Base-by-base conservation (phyloP, 176 grass and related monocot species). In the Oryza longistaminata region DNA sequence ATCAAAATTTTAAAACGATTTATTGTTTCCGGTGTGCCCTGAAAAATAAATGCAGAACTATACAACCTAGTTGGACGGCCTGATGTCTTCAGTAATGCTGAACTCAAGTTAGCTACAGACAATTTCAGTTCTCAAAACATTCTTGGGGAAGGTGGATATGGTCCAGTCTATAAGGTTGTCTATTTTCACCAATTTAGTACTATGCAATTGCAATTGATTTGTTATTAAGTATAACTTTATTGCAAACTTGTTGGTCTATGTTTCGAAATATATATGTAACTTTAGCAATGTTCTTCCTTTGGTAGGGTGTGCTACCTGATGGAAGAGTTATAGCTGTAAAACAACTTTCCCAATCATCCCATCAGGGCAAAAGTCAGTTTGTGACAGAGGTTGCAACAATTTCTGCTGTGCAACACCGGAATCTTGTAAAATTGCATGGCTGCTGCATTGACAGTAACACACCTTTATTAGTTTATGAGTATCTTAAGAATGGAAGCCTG, bases 381-480 rank as follows among this genome's bases (percentile, higher is more conserved):
- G 46, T 93, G 46, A 25, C 91, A 69, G 91, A 93, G 58, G 77
- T 93, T 52, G 85, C 85, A 75, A 79, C 71, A 0, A 71, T 86
- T 26, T 86, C 84, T 6, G 19, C 67, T 4, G 78, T 94, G 45
- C 82, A 93, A 82, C 83, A 67, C 77, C 44, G 75, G 19, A 82
- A 93, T 74, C 81, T 53, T 76, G 89, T 88, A 77, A 81, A 88
- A 74, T 48, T 90, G 62, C 71, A 82, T 52, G 91, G 88, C 24
- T 93, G 88, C 46, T 93, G 91, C 46, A 85, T 96, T 34, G 86
- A 93, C n/a, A n/a, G n/a, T n/a, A n/a, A n/a, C n/a, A n/a, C n/a
- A n/a, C n/a, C n/a, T n/a, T n/a, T n/a, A n/a, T n/a, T n/a, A n/a
- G n/a, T n/a, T n/a, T n/a, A n/a, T n/a, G n/a, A n/a, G n/a, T n/a